Evolutionary conservation across 2,329 filamentous ascomycete genomes (phyloP).

Genomic region (Arthrobotrys iridis): DNA sequence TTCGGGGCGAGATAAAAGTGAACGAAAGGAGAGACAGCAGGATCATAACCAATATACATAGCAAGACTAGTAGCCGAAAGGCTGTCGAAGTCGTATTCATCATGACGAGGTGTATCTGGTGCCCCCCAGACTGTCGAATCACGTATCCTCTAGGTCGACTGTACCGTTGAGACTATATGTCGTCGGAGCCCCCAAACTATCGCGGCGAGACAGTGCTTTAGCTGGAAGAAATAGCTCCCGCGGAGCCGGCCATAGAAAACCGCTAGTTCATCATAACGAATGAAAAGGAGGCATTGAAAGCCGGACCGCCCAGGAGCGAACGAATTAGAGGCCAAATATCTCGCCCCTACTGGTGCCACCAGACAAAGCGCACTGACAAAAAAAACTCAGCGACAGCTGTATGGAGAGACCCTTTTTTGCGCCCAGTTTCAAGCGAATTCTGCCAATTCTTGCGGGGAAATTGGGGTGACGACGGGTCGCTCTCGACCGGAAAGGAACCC

Average conservation of each 20-base stretch:
- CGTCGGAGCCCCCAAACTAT: background rate
- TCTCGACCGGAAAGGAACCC: constrained; percentile 8
- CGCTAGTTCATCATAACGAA: background rate
- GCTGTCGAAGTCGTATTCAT: constrained; percentile 52
- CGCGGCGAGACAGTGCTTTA: background rate
- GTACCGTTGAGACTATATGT: background rate
- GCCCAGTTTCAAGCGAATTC: constrained; percentile 49
- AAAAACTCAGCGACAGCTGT: constrained; percentile 5
- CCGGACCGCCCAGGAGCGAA: constrained; percentile 5
- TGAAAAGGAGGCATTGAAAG: constrained; percentile 1
- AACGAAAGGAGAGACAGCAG: constrained; percentile 47
- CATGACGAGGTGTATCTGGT: background rate
- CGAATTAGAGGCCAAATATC: constrained; percentile 16
- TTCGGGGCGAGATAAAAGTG: constrained; percentile 46
- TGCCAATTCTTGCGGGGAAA: constrained; percentile 49
- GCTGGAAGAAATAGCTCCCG: background rate
- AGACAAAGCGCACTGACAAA: constrained; percentile 29
- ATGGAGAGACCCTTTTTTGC: background rate
- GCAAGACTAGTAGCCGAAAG: constrained; percentile 47
- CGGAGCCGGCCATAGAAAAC: background rate
- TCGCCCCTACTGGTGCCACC: background rate
- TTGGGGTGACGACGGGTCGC: constrained; percentile 13
- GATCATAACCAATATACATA: constrained; percentile 45
- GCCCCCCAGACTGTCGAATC: background rate
- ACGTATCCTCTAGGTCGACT: background rate